Evolutionary conservation across 192 early-diverging fungal species (phyloP).

Genomic region (Backusella australiensis): DNA sequence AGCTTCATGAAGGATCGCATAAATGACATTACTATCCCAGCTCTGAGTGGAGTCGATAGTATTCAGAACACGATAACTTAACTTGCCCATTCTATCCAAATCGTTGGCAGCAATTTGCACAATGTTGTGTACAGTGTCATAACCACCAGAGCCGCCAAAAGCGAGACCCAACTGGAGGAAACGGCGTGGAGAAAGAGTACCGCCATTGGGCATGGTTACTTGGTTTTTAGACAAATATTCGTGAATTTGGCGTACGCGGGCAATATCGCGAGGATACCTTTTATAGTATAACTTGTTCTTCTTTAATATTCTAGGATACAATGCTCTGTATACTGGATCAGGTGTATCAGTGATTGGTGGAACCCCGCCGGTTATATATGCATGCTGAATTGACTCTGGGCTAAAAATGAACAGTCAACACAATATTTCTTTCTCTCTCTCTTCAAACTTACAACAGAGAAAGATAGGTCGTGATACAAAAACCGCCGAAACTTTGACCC

Average conservation of each 20-base stretch:
- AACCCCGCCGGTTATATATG: constrained; percentile 67
- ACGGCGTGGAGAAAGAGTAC: constrained; percentile 57
- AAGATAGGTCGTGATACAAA: constrained; percentile 66
- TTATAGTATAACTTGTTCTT: constrained; percentile 64
- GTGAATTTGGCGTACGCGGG: constrained; percentile 59
- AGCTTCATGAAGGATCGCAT: constrained; percentile 63
- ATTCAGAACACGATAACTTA: constrained; percentile 43
- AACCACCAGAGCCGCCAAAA: constrained; percentile 65
- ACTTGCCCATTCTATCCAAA: constrained; percentile 35
- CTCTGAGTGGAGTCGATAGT: constrained; percentile 37
- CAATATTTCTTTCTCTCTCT: neutral
- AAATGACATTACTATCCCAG: constrained; percentile 61
- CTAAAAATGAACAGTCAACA: constrained; percentile 12
- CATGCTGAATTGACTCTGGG: constrained; percentile 57
- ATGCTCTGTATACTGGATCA: constrained; percentile 57
- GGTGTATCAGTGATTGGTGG: constrained; percentile 63
- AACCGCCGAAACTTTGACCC: constrained; percentile 72
- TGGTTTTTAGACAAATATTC: constrained; percentile 43
- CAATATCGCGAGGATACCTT: constrained; percentile 60
- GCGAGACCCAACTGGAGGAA: constrained; percentile 65
- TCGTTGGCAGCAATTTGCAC: constrained; percentile 47
- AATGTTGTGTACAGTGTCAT: constrained; percentile 57
- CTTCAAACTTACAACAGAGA: constrained; percentile 54
- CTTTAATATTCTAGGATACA: constrained; percentile 58
- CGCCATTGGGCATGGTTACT: constrained; percentile 59